phyloP scores from a whole-genome alignment of 2,329 filamentous ascomycete species.

The Dactylellina leptospora region DNA sequence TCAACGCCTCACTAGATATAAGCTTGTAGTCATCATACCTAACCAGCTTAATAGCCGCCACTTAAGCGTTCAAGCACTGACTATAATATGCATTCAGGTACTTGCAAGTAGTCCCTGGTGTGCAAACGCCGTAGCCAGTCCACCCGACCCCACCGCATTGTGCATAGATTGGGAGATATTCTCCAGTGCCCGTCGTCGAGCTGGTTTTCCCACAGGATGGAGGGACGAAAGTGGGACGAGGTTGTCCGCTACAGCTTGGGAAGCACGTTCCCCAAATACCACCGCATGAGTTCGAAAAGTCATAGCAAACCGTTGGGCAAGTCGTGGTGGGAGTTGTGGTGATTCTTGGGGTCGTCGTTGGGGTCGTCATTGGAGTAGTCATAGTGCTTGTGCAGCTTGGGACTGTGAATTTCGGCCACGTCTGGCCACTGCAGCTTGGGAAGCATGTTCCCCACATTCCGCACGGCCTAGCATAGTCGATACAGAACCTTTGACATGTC shows the following conservation, averaged over 20 bases:
- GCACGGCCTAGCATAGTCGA: slow-evolving; percentile 7
- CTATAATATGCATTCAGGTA: slow-evolving; percentile 23
- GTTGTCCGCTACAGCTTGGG: slow-evolving; percentile 8
- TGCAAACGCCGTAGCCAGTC: slow-evolving; percentile 20
- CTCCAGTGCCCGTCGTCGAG: background rate
- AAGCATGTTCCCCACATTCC: slow-evolving; percentile 1
- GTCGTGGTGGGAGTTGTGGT: too few species aligned
- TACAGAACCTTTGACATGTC: too few species aligned
- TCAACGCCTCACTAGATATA: too few species aligned
- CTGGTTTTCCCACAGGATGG: slow-evolving; percentile 10
- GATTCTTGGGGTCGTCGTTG: too few species aligned
- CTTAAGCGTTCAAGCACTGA: slow-evolving; percentile 9
- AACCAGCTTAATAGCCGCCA: background rate
- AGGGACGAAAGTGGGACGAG: background rate
- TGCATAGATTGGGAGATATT: slow-evolving; percentile 8
- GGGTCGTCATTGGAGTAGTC: too few species aligned
- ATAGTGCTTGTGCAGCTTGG: too few species aligned
- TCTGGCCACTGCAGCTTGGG: background rate
- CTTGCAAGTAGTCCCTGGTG: background rate
- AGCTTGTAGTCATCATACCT: too few species aligned
- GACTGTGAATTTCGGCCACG: background rate
- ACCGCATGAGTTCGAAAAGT: too few species aligned
- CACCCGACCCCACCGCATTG: slow-evolving; percentile 21
- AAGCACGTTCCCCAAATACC: slow-evolving; percentile 27
- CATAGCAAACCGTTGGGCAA: too few species aligned